Evolutionary conservation across 805 yeast genomes (phyloP).

Genomic region (Wickerhamomyces alni): DNA sequence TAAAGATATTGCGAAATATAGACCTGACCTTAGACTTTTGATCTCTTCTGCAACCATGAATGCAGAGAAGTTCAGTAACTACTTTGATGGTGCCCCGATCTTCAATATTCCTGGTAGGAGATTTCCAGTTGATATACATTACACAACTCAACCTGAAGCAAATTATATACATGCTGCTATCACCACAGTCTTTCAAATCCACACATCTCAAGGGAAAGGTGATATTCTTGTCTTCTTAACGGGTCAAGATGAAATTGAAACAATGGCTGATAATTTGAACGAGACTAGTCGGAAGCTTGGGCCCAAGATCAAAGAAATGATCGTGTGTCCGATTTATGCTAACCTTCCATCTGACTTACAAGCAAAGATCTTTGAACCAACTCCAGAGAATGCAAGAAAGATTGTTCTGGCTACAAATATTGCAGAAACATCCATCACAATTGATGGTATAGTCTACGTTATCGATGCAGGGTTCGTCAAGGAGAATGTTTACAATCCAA

Average conservation of each 20-base stretch:
- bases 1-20: slow-evolving; percentile 55
- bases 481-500: slow-evolving; percentile 82
- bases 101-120: slow-evolving; percentile 88
- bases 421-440: slow-evolving; percentile 95
- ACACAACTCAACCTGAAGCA: slow-evolving; percentile 82
- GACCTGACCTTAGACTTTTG: slow-evolving; percentile 69
- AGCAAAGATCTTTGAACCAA: slow-evolving; percentile 74
- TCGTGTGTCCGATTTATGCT: slow-evolving; percentile 86
- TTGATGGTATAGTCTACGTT: slow-evolving; percentile 92
- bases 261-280: slow-evolving; percentile 60
- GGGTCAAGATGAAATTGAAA: slow-evolving; percentile 95
- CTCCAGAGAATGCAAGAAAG: slow-evolving; percentile 74
- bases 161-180: slow-evolving; percentile 88
- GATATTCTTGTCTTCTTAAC: slow-evolving; percentile 89
- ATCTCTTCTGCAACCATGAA: slow-evolving; percentile 95
- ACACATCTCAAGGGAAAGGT: slow-evolving; percentile 63
- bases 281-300: slow-evolving; percentile 67
- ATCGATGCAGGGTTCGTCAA: slow-evolving; percentile 95
- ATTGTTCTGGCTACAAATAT: slow-evolving; percentile 93
- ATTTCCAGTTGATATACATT: slow-evolving; percentile 84
- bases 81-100: slow-evolving; percentile 79
- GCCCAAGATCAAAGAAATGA: slow-evolving; percentile 41
- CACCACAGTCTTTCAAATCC: slow-evolving; percentile 83
- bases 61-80: slow-evolving; percentile 78
- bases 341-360: slow-evolving; percentile 85